A percentile compares a stretch with the other conserved stretches of the same genome.
These are phyloP conservation scores for Tripterygium wilfordii DNA, from an alignment of 177 flowering plant genomes.

Conservation along the genomic window DNA sequence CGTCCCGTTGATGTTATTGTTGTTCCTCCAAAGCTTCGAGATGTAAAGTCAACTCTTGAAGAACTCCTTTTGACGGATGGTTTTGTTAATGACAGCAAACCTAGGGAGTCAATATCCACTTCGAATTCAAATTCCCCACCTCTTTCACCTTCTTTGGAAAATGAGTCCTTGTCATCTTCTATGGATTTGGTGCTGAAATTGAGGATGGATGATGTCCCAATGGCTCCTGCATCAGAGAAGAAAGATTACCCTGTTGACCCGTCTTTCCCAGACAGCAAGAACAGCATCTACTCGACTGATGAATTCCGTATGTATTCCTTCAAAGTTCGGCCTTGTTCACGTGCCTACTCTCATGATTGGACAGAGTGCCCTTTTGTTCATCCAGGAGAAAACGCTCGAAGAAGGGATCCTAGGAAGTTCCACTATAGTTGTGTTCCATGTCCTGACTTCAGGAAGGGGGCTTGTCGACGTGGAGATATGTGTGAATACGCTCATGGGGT, in stretches of 20 bases:
- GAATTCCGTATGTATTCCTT: slow-evolving; percentile 87
- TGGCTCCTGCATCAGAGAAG: slow-evolving; percentile 38
- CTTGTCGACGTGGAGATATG: slow-evolving; percentile 70
- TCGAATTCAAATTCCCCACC: slow-evolving; percentile 41
- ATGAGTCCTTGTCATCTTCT: slow-evolving; percentile 44
- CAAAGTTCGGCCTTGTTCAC: slow-evolving; percentile 81
- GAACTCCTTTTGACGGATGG: slow-evolving; percentile 37
- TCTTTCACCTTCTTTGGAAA: slow-evolving; percentile 38
- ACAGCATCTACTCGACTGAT: slow-evolving; percentile 71
- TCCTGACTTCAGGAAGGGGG: slow-evolving; percentile 83
- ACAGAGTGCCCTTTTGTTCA: slow-evolving; percentile 94
- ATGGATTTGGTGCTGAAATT: slow-evolving; percentile 42
- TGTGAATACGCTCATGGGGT: slow-evolving; percentile 96
- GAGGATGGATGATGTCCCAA: slow-evolving; percentile 27
- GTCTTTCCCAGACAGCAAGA: slow-evolving; percentile 79
- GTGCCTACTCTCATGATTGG: slow-evolving; percentile 96
- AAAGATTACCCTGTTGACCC: slow-evolving; percentile 80
- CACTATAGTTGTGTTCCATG: slow-evolving; percentile 93
- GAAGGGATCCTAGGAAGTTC: slow-evolving; percentile 82
- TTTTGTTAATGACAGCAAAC: slow-evolving; percentile 22
- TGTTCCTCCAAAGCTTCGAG: slow-evolving; percentile 44
- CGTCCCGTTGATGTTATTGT: slow-evolving; percentile 60
- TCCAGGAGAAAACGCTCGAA: slow-evolving; percentile 84
- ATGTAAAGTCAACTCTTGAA: slow-evolving; percentile 35
- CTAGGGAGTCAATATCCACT: slow-evolving; percentile 27